Evolutionary conservation across 2,329 filamentous ascomycete genomes (phyloP), one percentile per base, ranked within the genome.

Genomic region (Apiospora rasikravindrae): DNA sequence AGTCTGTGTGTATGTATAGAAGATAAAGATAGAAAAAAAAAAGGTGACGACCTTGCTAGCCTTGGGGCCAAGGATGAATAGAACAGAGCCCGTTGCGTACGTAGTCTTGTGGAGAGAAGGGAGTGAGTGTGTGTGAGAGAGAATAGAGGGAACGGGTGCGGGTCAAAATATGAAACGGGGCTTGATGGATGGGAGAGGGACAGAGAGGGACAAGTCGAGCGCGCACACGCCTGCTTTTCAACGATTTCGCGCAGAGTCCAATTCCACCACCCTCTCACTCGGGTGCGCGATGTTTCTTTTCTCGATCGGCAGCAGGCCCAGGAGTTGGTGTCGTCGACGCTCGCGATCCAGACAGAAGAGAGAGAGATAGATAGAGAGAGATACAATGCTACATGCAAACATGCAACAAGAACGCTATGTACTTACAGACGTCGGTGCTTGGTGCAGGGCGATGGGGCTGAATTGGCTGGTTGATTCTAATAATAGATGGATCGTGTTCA

Each of bases 381-480:
- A 74, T 78, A 76, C 76, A 78, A 76, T 75, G 73, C 75, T 76
- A 76, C 75, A 76, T 75, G 26, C 67, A 69, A 33, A 37, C 75
- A 76, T 75, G 26, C 67, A 69, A 49, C 8, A 61, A 64, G 13
- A 64, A 64, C 33, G 57, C 66, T 68, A 44, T 68, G 66, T 68
- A 44, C 40, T 68, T 68, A 74, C 73, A 77, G 71, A 71, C 77
- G 77, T 77, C 77, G 78, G 79, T 79, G 77, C 76, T 77, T 64
- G 78, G 78, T 82, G 81, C 80, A 81, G 79, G 79, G 77, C 79
- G 78, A 82, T 85, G 85, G 84, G 85, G 85, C 84, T 86, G 84
- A 83, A 86, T 84, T 83, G 84, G 83, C 83, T 81, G 82, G 45
- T 81, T 83, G 84, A 78, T 86, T 83, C 85, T 86, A 87, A 86